Percentiles rank a stretch among this genome's conserved stretches.
Conservation (phyloP, 805 yeast genomes). For the Candida chilensis region DNA sequence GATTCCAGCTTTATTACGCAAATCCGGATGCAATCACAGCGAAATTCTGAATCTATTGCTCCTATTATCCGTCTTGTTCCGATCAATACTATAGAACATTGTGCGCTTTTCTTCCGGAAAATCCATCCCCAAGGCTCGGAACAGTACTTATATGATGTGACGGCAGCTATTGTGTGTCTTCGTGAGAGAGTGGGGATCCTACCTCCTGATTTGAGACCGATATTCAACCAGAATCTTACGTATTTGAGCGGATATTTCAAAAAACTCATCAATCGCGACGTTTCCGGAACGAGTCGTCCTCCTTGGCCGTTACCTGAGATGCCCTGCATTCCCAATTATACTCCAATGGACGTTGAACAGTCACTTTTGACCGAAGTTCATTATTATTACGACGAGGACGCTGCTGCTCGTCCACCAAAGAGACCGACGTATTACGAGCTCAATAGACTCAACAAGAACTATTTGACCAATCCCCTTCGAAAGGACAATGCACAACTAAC, state of each 20-base stretch:
- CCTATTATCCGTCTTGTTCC: conserved; percentile 68
- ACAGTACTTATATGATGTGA: conserved; percentile 50
- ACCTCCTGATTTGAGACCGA: conserved; percentile 72
- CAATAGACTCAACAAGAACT: conserved; percentile 57
- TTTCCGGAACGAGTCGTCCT: not conserved
- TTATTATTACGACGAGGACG: conserved; percentile 43
- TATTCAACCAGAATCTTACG: conserved; percentile 56
- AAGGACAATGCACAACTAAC: conserved; percentile 37
- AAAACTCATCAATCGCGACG: conserved; percentile 14
- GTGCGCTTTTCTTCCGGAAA: conserved; percentile 40
- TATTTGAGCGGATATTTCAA: conserved; percentile 58
- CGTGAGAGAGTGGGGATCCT: conserved; percentile 76
- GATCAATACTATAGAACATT: conserved; percentile 78
- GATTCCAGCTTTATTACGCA: conserved; percentile 15
- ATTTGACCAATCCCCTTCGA: conserved; percentile 57
- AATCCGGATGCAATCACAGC: conserved; percentile 16
- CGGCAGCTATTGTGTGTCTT: conserved; percentile 76
- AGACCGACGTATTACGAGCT: conserved; percentile 41
- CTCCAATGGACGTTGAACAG: conserved; percentile 70
- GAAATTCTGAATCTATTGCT: conserved; percentile 17
- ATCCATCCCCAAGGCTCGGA: conserved; percentile 19
- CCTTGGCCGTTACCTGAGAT: conserved; percentile 80
- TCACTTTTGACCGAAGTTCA: conserved; percentile 69
- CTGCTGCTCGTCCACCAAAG: conserved; percentile 2
- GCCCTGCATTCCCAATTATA: conserved; percentile 51